A percentile compares a stretch with the other conserved stretches of the same genome.
Evolutionary conservation across 768 basidiomycete species (phyloP).

Genomic region (Megacollybia marginata): DNA sequence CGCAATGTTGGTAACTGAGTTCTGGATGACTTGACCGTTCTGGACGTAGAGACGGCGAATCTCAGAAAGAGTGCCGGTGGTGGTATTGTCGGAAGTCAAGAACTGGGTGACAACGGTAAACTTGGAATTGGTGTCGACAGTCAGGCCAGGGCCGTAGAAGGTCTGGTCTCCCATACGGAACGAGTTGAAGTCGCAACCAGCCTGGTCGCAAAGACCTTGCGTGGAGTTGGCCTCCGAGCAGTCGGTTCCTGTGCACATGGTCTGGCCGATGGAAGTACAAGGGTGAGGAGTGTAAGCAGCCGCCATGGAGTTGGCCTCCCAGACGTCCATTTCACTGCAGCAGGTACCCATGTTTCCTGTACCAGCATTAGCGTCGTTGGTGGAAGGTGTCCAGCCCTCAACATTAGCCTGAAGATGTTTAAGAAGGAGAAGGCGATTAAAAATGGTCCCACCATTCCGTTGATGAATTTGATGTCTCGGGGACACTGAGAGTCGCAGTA

Average conservation of each 20-base stretch:
- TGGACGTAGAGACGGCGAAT: conserved; percentile 40
- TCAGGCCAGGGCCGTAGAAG: conserved; percentile 31
- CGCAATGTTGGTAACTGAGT: conserved; percentile 28
- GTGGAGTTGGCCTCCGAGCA: conserved; percentile 20
- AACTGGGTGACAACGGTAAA: conserved; percentile 42
- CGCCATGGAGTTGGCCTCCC: conserved; percentile 33
- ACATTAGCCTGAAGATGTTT: conserved; percentile 25
- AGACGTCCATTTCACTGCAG: conserved; percentile 33
- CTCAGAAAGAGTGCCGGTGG: conserved; percentile 29
- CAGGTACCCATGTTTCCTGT: conserved; percentile 11
- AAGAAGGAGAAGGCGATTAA: background rate
- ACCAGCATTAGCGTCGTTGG: conserved; percentile 25
- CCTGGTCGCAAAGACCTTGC: conserved; percentile 31
- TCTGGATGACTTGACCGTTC: conserved; percentile 33
- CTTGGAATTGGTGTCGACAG: conserved; percentile 29
- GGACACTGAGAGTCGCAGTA: conserved; percentile 28
- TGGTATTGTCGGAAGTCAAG: conserved; percentile 27
- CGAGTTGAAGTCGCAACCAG: conserved; percentile 43
- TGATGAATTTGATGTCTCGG: conserved; percentile 38
- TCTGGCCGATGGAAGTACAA: conserved; percentile 25
- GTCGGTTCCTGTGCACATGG: conserved; percentile 24
- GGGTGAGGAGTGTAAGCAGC: conserved; percentile 34
- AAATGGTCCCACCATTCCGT: conserved; percentile 32
- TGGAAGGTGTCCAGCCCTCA: conserved; percentile 24
- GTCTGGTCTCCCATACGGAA: conserved; percentile 33